phyloP scores from a whole-genome alignment of 2,329 filamentous ascomycete species.

The Bipolaris victoriae region DNA sequence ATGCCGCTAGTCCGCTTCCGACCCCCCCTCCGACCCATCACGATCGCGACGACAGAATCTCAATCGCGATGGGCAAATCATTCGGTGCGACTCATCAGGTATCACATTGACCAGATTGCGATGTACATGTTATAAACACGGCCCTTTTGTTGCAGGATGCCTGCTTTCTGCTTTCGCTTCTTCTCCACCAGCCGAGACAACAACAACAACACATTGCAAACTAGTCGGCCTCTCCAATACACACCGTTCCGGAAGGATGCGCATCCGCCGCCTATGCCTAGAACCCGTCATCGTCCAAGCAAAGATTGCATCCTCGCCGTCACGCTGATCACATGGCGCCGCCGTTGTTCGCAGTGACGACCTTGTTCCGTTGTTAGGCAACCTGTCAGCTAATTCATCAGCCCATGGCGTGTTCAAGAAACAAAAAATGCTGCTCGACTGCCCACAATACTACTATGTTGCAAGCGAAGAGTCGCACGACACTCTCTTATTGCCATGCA shows the following conservation, averaged over 20 bases:
- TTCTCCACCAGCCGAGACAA: slow-evolving; percentile 1
- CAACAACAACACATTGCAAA: not conserved
- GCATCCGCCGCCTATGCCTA: slow-evolving; percentile 11
- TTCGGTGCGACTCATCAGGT: slow-evolving; percentile 20
- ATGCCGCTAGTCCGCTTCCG: slow-evolving; percentile 23
- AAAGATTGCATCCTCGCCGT: slow-evolving; percentile 6
- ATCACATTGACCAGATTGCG: slow-evolving; percentile 12
- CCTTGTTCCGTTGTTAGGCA: slow-evolving; percentile 10
- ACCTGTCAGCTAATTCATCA: slow-evolving; percentile 18
- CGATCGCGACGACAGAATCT: slow-evolving; percentile 23
- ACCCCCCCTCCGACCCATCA: slow-evolving; percentile 18
- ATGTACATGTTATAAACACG: slow-evolving; percentile 15
- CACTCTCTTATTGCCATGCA: not conserved
- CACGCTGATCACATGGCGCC: slow-evolving; percentile 8
- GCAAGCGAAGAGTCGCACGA: not conserved
- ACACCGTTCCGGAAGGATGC: slow-evolving; percentile 7
- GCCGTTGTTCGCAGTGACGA: not conserved
- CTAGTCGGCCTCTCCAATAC: not conserved
- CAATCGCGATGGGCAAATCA: slow-evolving; percentile 16
- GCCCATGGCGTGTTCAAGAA: slow-evolving; percentile 8
- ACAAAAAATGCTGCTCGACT: not conserved
- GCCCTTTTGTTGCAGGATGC: slow-evolving; percentile 2
- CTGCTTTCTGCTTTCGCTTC: not conserved
- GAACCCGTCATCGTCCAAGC: slow-evolving; percentile 6
- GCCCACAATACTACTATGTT: not conserved